These are phyloP conservation scores for Neurospora tetrasperma DNA, from an alignment of 495 filamentous ascomycete genomes.

Conservation along the genomic window DNA sequence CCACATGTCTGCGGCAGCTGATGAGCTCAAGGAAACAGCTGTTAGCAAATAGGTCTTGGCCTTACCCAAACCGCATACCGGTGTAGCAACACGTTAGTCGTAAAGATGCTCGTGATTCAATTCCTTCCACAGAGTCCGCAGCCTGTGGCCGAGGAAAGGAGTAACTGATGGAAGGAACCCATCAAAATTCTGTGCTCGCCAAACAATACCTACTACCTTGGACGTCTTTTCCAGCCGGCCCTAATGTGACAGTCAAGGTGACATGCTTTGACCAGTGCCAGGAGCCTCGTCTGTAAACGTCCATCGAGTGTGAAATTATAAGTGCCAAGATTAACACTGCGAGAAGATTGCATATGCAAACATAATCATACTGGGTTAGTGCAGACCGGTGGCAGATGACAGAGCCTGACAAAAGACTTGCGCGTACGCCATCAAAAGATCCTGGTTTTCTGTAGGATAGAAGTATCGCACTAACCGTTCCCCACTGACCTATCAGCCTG, in stretches of 20 bases:
- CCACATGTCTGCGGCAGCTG: slow-evolving; percentile 18
- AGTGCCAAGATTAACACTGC: not conserved
- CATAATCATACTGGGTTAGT: not conserved
- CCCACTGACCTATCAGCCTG: not conserved
- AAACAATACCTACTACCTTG: not conserved
- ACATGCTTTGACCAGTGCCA: not conserved
- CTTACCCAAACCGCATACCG: not conserved
- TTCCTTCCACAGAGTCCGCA: not conserved
- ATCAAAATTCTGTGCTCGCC: not conserved
- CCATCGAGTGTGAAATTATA: not conserved
- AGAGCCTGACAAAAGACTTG: not conserved
- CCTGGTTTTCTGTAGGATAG: not conserved
- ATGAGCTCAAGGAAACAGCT: slow-evolving; percentile 1
- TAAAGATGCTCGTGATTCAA: not conserved
- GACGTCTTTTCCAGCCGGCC: not conserved
- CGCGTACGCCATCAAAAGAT: not conserved
- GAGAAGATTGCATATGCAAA: not conserved
- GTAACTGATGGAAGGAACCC: not conserved
- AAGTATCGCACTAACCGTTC: not conserved
- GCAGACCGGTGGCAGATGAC: not conserved
- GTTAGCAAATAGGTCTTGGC: not conserved
- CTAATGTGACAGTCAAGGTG: not conserved
- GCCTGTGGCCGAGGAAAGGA: not conserved
- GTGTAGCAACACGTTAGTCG: not conserved
- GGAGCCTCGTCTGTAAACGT: not conserved